A percentile compares a stretch with the other conserved stretches of the same genome.
These are phyloP conservation scores for Leccinum pachyderme DNA, from an alignment of 1,284 basidiomycete genomes.

Conservation along the genomic window DNA sequence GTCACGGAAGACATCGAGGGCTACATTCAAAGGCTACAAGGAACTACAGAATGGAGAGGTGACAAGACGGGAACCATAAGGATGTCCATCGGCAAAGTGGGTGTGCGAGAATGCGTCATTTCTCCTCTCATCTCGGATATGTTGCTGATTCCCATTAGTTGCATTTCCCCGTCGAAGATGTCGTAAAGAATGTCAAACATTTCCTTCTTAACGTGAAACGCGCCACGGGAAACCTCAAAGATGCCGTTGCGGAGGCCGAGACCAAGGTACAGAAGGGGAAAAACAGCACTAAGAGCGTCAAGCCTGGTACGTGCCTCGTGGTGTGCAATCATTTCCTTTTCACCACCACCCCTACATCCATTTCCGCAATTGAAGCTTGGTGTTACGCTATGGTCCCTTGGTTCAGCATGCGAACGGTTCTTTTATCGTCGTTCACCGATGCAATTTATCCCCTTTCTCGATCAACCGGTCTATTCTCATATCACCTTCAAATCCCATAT, in stretches of 20 bases:
- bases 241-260: constrained; percentile 33
- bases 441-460: background rate
- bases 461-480: background rate
- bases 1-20: constrained; percentile 85
- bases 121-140: background rate
- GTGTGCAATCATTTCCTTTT: background rate
- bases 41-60: constrained; percentile 90
- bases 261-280: constrained; percentile 37
- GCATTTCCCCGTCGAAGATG: constrained; percentile 71
- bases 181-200: constrained; percentile 77
- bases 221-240: constrained; percentile 65
- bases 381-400: background rate
- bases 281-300: constrained; percentile 36
- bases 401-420: background rate
- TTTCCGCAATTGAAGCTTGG: background rate
- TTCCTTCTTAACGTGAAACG: constrained; percentile 79
- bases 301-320: constrained; percentile 37
- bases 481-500: background rate
- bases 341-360: background rate
- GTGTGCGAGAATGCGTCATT: constrained; percentile 8
- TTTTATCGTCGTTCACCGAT: background rate
- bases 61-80: constrained; percentile 87
- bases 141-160: constrained; percentile 44
- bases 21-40: constrained; percentile 78
- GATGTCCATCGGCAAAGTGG: constrained; percentile 70